Percentiles rank a stretch among this genome's conserved stretches.
Conservation (phyloP, 2,329 filamentous ascomycete genomes). For the Pseudovirgaria hyperparasitica region DNA sequence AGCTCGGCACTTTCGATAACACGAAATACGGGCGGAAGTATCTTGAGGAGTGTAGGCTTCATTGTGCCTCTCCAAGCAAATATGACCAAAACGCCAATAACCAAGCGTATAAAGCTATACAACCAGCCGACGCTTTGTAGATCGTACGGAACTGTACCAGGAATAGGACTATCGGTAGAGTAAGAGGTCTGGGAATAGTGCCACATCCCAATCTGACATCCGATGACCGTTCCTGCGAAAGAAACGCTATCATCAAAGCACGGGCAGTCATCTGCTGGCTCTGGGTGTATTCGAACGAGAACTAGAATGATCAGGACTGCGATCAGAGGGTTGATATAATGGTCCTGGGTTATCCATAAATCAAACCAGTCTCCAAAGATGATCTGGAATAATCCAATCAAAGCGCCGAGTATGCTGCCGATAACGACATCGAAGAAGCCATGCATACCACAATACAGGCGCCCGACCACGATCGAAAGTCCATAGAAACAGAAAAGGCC, state of each 20-base stretch:
- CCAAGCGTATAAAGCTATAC: constrained; percentile 52
- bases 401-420: constrained; percentile 63
- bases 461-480: constrained; percentile 75
- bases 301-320: constrained; percentile 55
- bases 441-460: constrained; percentile 97
- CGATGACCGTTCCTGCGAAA: constrained; percentile 82
- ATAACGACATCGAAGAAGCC: constrained; percentile 84
- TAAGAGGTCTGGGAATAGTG: constrained; percentile 53
- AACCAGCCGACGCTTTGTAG: constrained; percentile 53
- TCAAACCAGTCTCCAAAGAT: constrained; percentile 49
- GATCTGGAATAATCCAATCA: constrained; percentile 45
- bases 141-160: constrained; percentile 51
- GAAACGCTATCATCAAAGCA: constrained; percentile 95
- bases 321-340: constrained; percentile 49
- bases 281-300: constrained; percentile 80
- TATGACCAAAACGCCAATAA: constrained; percentile 70
- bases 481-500: constrained; percentile 70
- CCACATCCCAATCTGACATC: constrained; percentile 73
- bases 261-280: constrained; percentile 91
- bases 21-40: constrained; percentile 77
- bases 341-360: constrained; percentile 45
- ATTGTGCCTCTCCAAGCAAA: constrained; percentile 83
- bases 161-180: constrained; percentile 39
- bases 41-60: constrained; percentile 68
- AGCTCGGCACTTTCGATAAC: constrained; percentile 69